Evolutionary conservation across 495 filamentous ascomycete genomes (phyloP).

Genomic region (Hypomontagnella monticulosa): DNA sequence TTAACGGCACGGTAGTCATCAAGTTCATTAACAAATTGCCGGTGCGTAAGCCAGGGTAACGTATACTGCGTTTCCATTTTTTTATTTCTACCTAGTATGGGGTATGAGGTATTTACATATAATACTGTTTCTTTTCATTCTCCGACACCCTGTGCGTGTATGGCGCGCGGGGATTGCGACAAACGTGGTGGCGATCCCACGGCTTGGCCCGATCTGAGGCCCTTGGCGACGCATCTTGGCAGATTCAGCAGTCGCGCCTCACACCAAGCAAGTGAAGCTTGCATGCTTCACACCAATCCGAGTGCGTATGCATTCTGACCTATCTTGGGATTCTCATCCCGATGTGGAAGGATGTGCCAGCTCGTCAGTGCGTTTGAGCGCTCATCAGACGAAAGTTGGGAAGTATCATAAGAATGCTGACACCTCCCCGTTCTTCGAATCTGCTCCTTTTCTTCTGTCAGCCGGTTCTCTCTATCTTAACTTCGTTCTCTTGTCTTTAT

Average conservation of each 20-base stretch:
- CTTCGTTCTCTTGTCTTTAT: conserved; percentile 14
- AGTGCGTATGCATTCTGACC: not conserved
- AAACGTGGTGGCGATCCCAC: conserved; percentile 33
- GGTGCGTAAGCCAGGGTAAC: conserved; percentile 4
- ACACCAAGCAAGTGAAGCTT: not conserved
- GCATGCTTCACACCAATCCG: too few species aligned
- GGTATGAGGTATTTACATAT: not conserved
- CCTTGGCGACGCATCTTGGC: conserved; percentile 33
- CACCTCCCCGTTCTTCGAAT: conserved; percentile 3
- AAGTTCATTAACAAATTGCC: not conserved
- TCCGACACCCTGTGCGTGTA: conserved; percentile 17
- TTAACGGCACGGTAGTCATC: conserved; percentile 14
- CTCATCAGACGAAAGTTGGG: conserved; percentile 17
- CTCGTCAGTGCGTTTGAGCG: conserved; percentile 1
- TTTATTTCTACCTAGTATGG: not conserved
- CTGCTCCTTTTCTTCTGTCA: conserved; percentile 7
- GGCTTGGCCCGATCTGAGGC: conserved; percentile 39
- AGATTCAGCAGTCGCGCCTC: conserved; percentile 5
- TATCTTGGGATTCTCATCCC: conserved; percentile 10
- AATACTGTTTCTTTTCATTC: conserved; percentile 1
- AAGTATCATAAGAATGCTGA: conserved; percentile 25
- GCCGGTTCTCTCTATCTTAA: conserved; percentile 21
- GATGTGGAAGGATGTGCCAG: not conserved
- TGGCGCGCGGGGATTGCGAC: conserved; percentile 26
- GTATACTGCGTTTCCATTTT: not conserved